A percentile compares a stretch with the other conserved stretches of the same genome.
phyloP scores from a whole-genome alignment of 805 yeast species.

The Blastobotrys parvus region DNA sequence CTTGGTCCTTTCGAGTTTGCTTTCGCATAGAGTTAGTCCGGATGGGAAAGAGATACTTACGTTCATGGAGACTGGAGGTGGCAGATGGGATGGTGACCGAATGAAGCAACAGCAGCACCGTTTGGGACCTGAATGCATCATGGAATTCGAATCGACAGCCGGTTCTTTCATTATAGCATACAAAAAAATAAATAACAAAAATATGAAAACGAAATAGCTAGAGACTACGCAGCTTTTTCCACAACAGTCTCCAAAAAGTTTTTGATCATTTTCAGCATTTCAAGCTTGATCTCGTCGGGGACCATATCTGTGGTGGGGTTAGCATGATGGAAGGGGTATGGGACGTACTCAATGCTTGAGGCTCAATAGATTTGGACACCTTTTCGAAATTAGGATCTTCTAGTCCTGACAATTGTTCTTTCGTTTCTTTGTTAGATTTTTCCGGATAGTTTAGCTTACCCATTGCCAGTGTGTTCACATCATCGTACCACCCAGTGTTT shows the following conservation, averaged over 20 bases:
- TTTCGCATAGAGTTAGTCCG: no score
- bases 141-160: no score
- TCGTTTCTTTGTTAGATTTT: no score
- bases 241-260: conserved; percentile 15
- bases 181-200: not conserved
- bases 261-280: conserved; percentile 45
- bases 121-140: no score
- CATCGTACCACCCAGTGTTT: conserved; percentile 82
- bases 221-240: conserved; percentile 14
- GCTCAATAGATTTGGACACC: conserved; percentile 46
- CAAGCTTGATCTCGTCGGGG: conserved; percentile 55
- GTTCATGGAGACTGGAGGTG: no score
- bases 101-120: no score
- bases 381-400: conserved; percentile 44
- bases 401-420: conserved; percentile 34
- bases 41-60: no score
- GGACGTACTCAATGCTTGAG: conserved; percentile 50
- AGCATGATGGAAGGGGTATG: not conserved
- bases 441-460: conserved; percentile 24
- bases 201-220: no score
- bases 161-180: no score
- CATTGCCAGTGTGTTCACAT: conserved; percentile 54
- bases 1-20: not conserved
- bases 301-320: conserved; percentile 42
- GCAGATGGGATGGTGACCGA: no score